Conservation (phyloP, 2,329 filamentous ascomycete genomes). For the Geosmithia flava region DNA sequence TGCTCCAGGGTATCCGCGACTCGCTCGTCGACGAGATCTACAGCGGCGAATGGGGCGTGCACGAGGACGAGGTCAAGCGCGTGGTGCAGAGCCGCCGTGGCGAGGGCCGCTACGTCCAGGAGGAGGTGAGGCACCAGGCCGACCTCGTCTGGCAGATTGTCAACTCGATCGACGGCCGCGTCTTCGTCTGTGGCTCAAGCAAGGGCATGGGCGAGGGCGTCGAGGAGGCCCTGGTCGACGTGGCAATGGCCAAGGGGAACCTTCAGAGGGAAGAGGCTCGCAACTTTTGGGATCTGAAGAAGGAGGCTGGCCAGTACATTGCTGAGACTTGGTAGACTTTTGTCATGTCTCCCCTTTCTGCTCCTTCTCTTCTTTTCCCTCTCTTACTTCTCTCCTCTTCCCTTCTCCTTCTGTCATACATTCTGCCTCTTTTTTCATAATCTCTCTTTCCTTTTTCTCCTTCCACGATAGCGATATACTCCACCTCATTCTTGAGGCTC, state of each 20-base stretch:
- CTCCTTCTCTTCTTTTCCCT: no score
- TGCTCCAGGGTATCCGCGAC: slow-evolving; percentile 88
- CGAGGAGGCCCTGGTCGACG: slow-evolving; percentile 73
- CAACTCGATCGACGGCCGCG: slow-evolving; percentile 87
- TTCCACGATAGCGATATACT: no score
- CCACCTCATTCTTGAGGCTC: no score
- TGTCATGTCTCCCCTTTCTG: no score
- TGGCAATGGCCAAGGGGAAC: slow-evolving; percentile 87
- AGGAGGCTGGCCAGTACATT: slow-evolving; percentile 88
- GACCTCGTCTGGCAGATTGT: slow-evolving; percentile 98
- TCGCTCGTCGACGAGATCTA: slow-evolving; percentile 92
- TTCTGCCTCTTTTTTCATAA: no score
- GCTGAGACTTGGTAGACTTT: slow-evolving; percentile 55
- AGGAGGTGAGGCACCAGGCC: slow-evolving; percentile 81
- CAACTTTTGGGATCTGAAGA: slow-evolving; percentile 87
- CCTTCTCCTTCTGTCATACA: no score
- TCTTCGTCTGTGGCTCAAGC: slow-evolving; percentile 92
- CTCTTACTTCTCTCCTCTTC: no score
- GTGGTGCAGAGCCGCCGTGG: slow-evolving; percentile 66
- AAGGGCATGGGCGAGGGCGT: slow-evolving; percentile 98
- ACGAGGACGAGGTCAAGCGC: slow-evolving; percentile 76
- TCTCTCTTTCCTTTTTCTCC: no score
- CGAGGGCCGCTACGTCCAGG: slow-evolving; percentile 86
- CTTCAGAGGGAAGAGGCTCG: slow-evolving; percentile 69
- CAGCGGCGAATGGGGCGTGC: slow-evolving; percentile 88